phyloP scores from a whole-genome alignment of 169 alveolate species.

The Eimeria acervulina region DNA sequence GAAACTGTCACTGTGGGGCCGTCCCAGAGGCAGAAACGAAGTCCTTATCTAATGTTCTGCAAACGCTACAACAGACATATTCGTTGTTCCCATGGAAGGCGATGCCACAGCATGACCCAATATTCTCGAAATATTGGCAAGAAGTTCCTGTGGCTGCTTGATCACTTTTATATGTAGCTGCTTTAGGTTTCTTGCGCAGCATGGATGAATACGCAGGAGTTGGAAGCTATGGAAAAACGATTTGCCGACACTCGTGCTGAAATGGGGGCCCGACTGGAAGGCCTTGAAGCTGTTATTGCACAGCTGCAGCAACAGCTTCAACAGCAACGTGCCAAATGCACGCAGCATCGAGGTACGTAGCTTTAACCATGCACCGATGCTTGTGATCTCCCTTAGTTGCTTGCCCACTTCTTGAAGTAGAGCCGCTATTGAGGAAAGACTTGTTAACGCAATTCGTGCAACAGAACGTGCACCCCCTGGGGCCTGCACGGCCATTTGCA shows the following conservation, averaged over 20 bases:
- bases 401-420: background rate
- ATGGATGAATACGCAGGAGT: conserved; percentile 41
- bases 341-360: conserved; percentile 35
- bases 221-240: conserved; percentile 64
- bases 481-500: too few relatives aligned
- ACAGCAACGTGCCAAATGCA: conserved; percentile 58
- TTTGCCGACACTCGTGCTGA: conserved; percentile 51
- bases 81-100: background rate
- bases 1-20: conserved; percentile 75
- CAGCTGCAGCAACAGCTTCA: conserved; percentile 78
- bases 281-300: conserved; percentile 62
- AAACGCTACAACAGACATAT: background rate
- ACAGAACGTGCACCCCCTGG: too few relatives aligned
- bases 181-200: background rate
- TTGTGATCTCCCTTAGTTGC: background rate
- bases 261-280: conserved; percentile 60
- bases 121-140: background rate
- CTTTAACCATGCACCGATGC: background rate
- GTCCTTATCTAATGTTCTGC: background rate
- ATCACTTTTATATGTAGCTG: background rate
- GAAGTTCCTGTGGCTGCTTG: background rate
- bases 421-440: background rate
- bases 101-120: background rate
- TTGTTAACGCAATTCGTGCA: background rate
- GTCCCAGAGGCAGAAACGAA: background rate